These are phyloP conservation scores for Avena insularis DNA, from an alignment of 176 grass and related monocot species.

Conservation along the genomic window DNA sequence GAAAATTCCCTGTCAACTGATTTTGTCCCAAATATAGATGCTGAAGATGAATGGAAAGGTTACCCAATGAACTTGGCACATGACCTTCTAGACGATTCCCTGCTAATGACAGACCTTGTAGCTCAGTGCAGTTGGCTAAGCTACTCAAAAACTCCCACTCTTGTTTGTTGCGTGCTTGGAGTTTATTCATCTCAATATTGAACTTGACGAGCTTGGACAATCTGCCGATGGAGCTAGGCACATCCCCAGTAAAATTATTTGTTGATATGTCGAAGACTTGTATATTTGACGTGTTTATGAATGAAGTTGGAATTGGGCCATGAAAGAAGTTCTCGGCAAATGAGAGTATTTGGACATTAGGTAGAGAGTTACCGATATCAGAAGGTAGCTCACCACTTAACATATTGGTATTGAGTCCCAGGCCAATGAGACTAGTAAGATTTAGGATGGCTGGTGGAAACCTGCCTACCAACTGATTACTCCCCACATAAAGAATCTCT, in stretches of 20 bases:
- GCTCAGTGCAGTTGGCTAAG: slow-evolving; percentile 29
- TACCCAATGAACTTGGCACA: neutral
- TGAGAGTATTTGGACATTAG: neutral
- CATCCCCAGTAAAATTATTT: neutral
- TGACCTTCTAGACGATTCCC: neutral
- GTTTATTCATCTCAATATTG: neutral
- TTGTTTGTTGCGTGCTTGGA: neutral
- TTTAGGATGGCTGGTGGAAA: neutral
- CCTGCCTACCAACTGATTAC: neutral
- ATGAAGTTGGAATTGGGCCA: neutral
- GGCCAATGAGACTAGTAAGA: neutral
- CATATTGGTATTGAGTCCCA: neutral
- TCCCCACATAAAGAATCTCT: neutral
- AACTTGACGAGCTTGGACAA: neutral
- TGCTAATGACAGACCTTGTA: neutral
- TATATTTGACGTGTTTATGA: neutral
- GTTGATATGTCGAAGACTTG: neutral
- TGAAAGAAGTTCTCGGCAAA: neutral
- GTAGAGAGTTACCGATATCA: neutral
- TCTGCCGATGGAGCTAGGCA: slow-evolving; percentile 31
- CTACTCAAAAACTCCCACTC: slow-evolving; percentile 40
- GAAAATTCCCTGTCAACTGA: neutral
- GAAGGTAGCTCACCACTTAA: slow-evolving; percentile 9
- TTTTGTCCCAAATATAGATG: neutral
- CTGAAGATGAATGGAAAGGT: neutral